These are phyloP conservation scores for Rhodotorula toruloides DNA, from an alignment of 768 basidiomycete genomes.

Conservation along the genomic window DNA sequence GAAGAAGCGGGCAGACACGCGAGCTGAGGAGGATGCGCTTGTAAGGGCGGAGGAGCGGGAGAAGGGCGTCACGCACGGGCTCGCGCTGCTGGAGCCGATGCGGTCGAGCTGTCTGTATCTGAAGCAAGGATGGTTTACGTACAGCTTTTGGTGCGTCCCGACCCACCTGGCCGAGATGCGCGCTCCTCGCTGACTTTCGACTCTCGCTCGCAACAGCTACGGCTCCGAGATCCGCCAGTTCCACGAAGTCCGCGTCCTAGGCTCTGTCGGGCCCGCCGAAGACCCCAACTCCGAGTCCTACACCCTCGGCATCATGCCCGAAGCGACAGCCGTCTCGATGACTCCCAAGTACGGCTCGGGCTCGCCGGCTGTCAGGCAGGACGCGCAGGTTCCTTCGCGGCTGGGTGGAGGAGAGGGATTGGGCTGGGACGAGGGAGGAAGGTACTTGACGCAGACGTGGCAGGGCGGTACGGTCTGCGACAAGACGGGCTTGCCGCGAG, in stretches of 20 bases:
- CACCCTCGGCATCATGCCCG: slow-evolving; percentile 37
- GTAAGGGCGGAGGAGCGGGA: slow-evolving; percentile 19
- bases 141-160: slow-evolving; percentile 63
- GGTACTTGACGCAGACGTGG: slow-evolving; percentile 74
- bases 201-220: slow-evolving; percentile 47
- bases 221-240: slow-evolving; percentile 93
- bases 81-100: slow-evolving; percentile 39
- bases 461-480: slow-evolving; percentile 76
- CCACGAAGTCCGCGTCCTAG: slow-evolving; percentile 69
- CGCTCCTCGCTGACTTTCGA: background rate
- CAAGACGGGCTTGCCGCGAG: slow-evolving; percentile 77
- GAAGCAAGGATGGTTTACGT: slow-evolving; percentile 92
- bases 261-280: slow-evolving; percentile 41
- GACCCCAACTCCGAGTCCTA: slow-evolving; percentile 43
- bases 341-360: slow-evolving; percentile 50
- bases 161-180: background rate
- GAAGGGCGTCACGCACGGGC: slow-evolving; percentile 32
- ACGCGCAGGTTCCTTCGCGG: slow-evolving; percentile 62
- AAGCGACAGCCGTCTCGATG: slow-evolving; percentile 30
- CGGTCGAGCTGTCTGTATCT: slow-evolving; percentile 53
- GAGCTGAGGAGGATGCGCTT: slow-evolving; percentile 13
- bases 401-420: slow-evolving; percentile 58
- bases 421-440: slow-evolving; percentile 32
- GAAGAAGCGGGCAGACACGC: background rate
- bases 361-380: slow-evolving; percentile 49